These are phyloP conservation scores for Triticum turgidum DNA, from an alignment of 176 grass and related monocot species.

Conservation along the genomic window DNA sequence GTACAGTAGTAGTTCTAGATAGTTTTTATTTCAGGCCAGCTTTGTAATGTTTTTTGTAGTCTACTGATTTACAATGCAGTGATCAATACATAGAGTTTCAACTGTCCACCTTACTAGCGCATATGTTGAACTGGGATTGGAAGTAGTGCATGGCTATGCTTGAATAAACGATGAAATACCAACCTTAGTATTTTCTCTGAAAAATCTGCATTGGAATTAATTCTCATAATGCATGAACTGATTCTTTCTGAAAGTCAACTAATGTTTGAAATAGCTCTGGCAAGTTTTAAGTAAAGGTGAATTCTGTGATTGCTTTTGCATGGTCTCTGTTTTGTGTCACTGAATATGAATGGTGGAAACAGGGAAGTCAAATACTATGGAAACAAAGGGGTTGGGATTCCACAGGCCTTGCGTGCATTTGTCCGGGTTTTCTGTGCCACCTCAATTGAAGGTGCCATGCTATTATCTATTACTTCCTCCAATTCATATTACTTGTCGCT, in stretches of 20 bases:
- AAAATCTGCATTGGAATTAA: not conserved
- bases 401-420: constrained; percentile 73
- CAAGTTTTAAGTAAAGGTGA: not conserved
- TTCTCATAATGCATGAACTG: not conserved
- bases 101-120: not conserved
- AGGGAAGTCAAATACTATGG: constrained; percentile 57
- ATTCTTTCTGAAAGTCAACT: not conserved
- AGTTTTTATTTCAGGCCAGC: not conserved
- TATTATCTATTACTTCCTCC: not conserved
- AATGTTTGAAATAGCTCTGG: not conserved
- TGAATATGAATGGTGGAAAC: constrained; percentile 28
- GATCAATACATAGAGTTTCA: not conserved
- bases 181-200: not conserved
- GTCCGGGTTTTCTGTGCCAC: constrained; percentile 55
- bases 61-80: not conserved
- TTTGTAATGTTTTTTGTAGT: not conserved
- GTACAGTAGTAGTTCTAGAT: not conserved
- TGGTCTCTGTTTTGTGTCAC: constrained; percentile 4
- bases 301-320: constrained; percentile 13
- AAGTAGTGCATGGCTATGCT: not conserved
- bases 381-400: constrained; percentile 54
- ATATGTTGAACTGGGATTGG: not conserved
- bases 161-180: not conserved
- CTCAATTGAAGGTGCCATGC: constrained; percentile 60
- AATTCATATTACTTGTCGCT: no score